Evolutionary conservation across 495 filamentous ascomycete genomes (phyloP).

Genomic region (Niebla homalea): DNA sequence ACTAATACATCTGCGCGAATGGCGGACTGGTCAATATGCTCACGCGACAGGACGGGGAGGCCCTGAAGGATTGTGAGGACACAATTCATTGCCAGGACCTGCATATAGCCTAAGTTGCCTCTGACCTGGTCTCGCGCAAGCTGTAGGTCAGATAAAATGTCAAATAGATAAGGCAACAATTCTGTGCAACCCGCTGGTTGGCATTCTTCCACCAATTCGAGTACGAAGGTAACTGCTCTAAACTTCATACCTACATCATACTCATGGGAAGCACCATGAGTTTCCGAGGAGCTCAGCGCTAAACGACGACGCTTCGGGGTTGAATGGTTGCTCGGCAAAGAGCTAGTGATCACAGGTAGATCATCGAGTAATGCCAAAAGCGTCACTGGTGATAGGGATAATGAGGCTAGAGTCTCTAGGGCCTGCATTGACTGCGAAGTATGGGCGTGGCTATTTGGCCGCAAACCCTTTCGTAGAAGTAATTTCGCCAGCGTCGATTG

Average conservation of each 20-base stretch:
- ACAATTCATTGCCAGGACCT: slow-evolving; percentile 62
- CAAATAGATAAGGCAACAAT: slow-evolving; percentile 66
- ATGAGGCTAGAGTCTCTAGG: slow-evolving; percentile 50
- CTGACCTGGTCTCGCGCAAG: slow-evolving; percentile 56
- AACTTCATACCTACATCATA: slow-evolving; percentile 48
- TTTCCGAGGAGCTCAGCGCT: slow-evolving; percentile 46
- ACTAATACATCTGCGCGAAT: slow-evolving; percentile 80
- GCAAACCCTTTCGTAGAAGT: too few species aligned
- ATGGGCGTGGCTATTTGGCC: too few species aligned
- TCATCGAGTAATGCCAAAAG: slow-evolving; percentile 56
- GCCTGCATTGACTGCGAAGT: slow-evolving; percentile 31
- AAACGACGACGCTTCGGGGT: slow-evolving; percentile 63
- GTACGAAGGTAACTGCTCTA: slow-evolving; percentile 67
- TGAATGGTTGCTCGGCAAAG: slow-evolving; percentile 49
- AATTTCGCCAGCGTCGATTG: too few species aligned
- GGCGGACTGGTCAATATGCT: slow-evolving; percentile 50
- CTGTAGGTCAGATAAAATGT: slow-evolving; percentile 68
- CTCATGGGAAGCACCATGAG: slow-evolving; percentile 30
- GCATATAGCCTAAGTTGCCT: slow-evolving; percentile 74
- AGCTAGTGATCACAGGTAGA: slow-evolving; percentile 47
- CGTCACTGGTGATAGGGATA: slow-evolving; percentile 56
- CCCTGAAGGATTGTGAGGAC: slow-evolving; percentile 66
- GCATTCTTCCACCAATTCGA: slow-evolving; percentile 74
- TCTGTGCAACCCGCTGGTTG: slow-evolving; percentile 55
- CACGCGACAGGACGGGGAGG: slow-evolving; percentile 35